These are phyloP conservation scores for Pichia sp. DNA, from an alignment of 1,139 yeast species.

Conservation along the genomic window DNA sequence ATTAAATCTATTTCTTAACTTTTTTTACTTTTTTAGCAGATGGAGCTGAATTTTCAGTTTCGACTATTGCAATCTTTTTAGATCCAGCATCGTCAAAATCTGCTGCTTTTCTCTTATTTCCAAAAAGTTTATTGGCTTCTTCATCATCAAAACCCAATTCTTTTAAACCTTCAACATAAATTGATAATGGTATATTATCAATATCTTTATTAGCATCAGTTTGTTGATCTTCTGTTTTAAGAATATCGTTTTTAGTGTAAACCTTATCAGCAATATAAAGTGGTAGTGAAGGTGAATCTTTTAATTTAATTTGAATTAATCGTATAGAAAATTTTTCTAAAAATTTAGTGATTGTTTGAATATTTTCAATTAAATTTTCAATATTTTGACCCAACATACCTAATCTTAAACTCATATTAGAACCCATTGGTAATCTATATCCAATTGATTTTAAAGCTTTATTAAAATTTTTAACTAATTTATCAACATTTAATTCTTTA, in stretches of 20 bases:
- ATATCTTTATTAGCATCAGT: slow-evolving; percentile 16
- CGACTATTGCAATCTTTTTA: not conserved
- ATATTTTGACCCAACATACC: slow-evolving; percentile 45
- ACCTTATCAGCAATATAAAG: slow-evolving; percentile 63
- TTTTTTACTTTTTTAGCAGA: not conserved
- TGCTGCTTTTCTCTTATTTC: slow-evolving; percentile 5
- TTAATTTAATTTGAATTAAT: slow-evolving; percentile 62
- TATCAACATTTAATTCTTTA: slow-evolving; percentile 40
- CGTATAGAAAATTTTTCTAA: slow-evolving; percentile 47
- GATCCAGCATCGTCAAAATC: not conserved
- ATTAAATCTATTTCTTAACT: not conserved
- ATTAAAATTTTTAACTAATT: slow-evolving; percentile 53
- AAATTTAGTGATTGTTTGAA: slow-evolving; percentile 47
- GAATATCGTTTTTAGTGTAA: slow-evolving; percentile 39
- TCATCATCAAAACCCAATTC: slow-evolving; percentile 72
- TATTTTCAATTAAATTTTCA: slow-evolving; percentile 44
- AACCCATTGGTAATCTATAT: slow-evolving; percentile 70
- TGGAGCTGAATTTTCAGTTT: not conserved
- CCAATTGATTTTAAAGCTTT: slow-evolving; percentile 54
- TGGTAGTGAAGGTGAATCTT: slow-evolving; percentile 76
- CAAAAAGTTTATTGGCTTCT: slow-evolving; percentile 20
- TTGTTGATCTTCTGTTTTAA: slow-evolving; percentile 25
- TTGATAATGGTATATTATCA: slow-evolving; percentile 33
- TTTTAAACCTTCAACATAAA: slow-evolving; percentile 69
- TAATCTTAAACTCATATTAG: slow-evolving; percentile 56